These are phyloP conservation scores for Barnettozyma populi DNA, from an alignment of 805 yeast species.

Conservation along the genomic window DNA sequence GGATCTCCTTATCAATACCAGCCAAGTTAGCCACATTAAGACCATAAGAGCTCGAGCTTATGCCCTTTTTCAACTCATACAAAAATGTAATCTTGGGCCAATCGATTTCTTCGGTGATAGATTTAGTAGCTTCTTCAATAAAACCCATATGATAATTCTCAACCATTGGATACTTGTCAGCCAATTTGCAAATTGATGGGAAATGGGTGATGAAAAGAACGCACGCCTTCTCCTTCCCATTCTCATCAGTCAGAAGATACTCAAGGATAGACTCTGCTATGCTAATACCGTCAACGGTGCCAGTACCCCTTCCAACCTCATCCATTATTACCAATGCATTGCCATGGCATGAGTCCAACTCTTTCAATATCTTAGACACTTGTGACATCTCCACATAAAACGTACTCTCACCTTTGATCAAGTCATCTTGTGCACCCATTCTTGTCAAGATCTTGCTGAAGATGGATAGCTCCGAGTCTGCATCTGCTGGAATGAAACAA, in stretches of 20 bases:
- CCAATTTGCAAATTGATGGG: conserved; percentile 80
- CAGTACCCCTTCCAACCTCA: conserved; percentile 80
- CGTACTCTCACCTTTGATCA: conserved; percentile 91
- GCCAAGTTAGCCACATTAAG: conserved; percentile 96
- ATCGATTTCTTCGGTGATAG: conserved; percentile 26
- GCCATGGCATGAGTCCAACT: conserved; percentile 44
- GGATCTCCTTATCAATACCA: conserved; percentile 80
- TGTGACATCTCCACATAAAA: conserved; percentile 96
- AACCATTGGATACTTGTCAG: conserved; percentile 54
- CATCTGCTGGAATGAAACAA: conserved; percentile 67
- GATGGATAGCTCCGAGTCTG: conserved; percentile 64
- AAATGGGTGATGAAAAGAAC: conserved; percentile 95
- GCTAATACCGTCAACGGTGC: conserved; percentile 95
- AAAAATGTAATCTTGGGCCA: conserved; percentile 70
- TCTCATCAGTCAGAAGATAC: conserved; percentile 46
- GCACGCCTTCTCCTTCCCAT: conserved; percentile 60
- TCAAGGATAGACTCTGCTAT: conserved; percentile 94
- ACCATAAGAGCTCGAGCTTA: conserved; percentile 92
- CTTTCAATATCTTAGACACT: conserved; percentile 72
- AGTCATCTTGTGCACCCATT: conserved; percentile 97
- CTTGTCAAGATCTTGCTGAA: conserved; percentile 91
- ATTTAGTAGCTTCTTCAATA: conserved; percentile 29
- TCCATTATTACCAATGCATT: conserved; percentile 84
- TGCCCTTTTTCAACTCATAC: conserved; percentile 87
- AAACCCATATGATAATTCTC: conserved; percentile 86